Evolutionary conservation across 2,329 filamentous ascomycete genomes (phyloP), one percentile per base, ranked within the genome.

Genomic region (Karstenula rhodostoma): DNA sequence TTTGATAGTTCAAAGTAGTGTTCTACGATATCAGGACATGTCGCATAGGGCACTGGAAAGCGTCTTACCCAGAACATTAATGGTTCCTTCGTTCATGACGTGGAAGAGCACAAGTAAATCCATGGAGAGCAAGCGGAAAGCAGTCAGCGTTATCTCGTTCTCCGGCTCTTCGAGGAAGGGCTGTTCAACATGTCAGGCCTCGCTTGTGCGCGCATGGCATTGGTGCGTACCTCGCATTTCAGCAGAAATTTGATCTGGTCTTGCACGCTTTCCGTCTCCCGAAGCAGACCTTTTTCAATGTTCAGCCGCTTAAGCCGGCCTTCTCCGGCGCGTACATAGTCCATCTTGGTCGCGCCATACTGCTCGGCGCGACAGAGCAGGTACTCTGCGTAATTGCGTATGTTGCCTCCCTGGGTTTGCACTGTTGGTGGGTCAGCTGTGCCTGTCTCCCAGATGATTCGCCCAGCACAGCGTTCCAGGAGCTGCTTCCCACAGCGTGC

Each of bases 1-100:
- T 92, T 92, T 53, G 95, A 97, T 90, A 99, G 94, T 81, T 99
- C 95, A 72, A 99, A 99, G 79, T 98, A 99, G 78, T 96, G 92
- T 70, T 95, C 93, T 96, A 64, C 23, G 27, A 32, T 3, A 47
- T 77, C 44, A 78, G 69, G 50, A 62, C 9, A 12, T 37, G 37
- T 12, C 35, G 15, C 13, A 10, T 43, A 37, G 27, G 9, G 25
- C 15, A 22, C 6, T 15, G 32, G 29, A 17, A 35, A 15, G 35
- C 37, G 9, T 73, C 87, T 66, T 83, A 96, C 94, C 93, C 59
- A 99, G 83, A 61, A 99, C 93, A 78, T 96, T 97, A 80, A 99
- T 99, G 74, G 97, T 92, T 51, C 92, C 95, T 79, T 97, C 93
- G 74, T 99, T 99, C 80, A 97, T 90, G 49, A 95, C 92, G 72